phyloP scores from a whole-genome alignment of 768 basidiomycete genomes.

The Agaricus blazei region DNA sequence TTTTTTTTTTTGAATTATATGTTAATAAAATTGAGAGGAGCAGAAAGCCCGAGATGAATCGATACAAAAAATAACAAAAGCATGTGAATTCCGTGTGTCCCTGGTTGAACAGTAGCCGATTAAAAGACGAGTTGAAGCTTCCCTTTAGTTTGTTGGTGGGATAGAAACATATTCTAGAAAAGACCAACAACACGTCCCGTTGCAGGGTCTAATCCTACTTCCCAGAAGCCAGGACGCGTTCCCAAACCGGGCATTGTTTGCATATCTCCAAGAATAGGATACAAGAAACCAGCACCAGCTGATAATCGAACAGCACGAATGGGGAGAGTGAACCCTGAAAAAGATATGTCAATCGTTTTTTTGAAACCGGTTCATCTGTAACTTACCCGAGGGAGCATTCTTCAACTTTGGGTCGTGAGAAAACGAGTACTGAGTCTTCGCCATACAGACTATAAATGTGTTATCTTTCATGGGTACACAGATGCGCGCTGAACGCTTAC shows the following conservation, averaged over 20 bases:
- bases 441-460: constrained; percentile 76
- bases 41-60: not conserved
- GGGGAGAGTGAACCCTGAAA: constrained; percentile 82
- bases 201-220: constrained; percentile 76
- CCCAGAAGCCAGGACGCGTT: constrained; percentile 92
- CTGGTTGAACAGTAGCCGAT: not conserved
- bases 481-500: constrained; percentile 36
- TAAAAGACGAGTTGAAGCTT: not conserved
- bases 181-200: constrained; percentile 82
- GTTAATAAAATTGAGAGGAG: not conserved
- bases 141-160: not conserved
- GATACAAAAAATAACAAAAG: not conserved
- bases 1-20: not conserved
- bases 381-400: constrained; percentile 74
- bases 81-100: not conserved
- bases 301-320: constrained; percentile 84
- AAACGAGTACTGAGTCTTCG: constrained; percentile 97
- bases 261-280: constrained; percentile 95
- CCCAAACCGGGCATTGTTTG: constrained; percentile 97
- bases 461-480: constrained; percentile 2
- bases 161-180: constrained; percentile 44
- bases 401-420: constrained; percentile 91
- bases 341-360: not conserved
- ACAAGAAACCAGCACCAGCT: constrained; percentile 94
- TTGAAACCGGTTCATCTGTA: not conserved